Percentiles rank a stretch among this genome's conserved stretches.
These are phyloP conservation scores for Podila clonocystis DNA, from an alignment of 192 early-diverging fungal genomes.

Conservation along the genomic window DNA sequence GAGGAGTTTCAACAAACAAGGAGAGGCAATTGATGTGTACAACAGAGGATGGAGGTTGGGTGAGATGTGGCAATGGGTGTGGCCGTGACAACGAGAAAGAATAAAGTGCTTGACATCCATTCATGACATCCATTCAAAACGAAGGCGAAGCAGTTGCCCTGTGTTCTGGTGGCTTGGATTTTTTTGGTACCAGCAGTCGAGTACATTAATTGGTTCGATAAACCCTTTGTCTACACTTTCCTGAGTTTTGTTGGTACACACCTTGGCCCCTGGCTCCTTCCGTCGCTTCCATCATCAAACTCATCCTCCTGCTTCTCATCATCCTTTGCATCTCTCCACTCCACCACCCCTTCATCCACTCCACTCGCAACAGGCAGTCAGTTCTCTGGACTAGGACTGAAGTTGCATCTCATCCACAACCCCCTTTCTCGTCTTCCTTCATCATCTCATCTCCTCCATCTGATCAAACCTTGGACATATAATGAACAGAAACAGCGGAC, in stretches of 20 bases:
- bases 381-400: background rate
- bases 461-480: background rate
- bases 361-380: background rate
- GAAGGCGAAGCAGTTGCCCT: too few relatives aligned
- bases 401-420: background rate
- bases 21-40: background rate
- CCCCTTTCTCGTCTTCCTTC: background rate
- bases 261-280: background rate
- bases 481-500: conserved; percentile 15
- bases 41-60: too few relatives aligned
- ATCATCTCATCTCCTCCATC: background rate
- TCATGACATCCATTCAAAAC: too few relatives aligned
- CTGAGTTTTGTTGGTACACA: background rate
- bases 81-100: background rate
- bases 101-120: background rate
- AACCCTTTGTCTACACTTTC: too few relatives aligned
- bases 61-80: too few relatives aligned
- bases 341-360: background rate
- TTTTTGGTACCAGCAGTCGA: too few relatives aligned
- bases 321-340: background rate
- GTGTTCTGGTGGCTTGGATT: too few relatives aligned
- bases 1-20: too few relatives aligned
- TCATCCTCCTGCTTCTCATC: background rate
- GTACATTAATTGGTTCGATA: too few relatives aligned
- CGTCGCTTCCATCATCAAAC: background rate